Evolutionary conservation across 176 grass and related monocot genomes (phyloP), one percentile per base, ranked within the genome.

Genomic region (Aegilops tauschii): DNA sequence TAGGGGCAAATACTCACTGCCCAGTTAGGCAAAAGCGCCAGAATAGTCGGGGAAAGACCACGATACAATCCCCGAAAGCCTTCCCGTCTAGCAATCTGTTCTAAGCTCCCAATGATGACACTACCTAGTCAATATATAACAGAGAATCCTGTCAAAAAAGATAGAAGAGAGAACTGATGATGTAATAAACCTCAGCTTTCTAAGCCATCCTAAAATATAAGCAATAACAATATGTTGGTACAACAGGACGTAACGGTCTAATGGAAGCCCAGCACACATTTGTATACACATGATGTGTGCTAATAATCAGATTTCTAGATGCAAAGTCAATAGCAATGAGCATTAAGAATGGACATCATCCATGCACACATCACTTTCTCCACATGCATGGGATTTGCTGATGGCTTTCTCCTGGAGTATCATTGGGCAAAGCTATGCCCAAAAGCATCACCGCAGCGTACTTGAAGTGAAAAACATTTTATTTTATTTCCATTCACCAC

Each of bases 11-110:
- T 87, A 93, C 97, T 94, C 75, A 99, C 97, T 9, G 97, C 97
- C 97, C 97, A 99, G 73, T 99, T 99, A 40, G 97, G 97, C 31
- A 99, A 88, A 32, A 99, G 87, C 6, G 97, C 97, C 77, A 99
- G 78, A 72, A 96, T 49, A 73, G 97, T 94, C 12, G 97, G 94
- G 66, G 94, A 99, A 56, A 99, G 84, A 61, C 97, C 97, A 20
- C 94, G 92, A 84, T 99, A 99, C 87, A 99, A 80, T 76, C 97
- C 97, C 25, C 94, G 88, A 32, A 91, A 82, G 76, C 97, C 94
- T 93, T 99, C 97, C 47, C 81, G 92, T 72, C 91, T 89, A 66
- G 83, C 82, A 91, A 99, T 96, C 83, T 99, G 92, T 77, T 94
- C 85, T 68, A 99, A 89, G 72, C 90, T 99, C 82, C 90, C 86